phyloP scores from a whole-genome alignment of 441 rosid species.

The Eutrema salsugineum region DNA sequence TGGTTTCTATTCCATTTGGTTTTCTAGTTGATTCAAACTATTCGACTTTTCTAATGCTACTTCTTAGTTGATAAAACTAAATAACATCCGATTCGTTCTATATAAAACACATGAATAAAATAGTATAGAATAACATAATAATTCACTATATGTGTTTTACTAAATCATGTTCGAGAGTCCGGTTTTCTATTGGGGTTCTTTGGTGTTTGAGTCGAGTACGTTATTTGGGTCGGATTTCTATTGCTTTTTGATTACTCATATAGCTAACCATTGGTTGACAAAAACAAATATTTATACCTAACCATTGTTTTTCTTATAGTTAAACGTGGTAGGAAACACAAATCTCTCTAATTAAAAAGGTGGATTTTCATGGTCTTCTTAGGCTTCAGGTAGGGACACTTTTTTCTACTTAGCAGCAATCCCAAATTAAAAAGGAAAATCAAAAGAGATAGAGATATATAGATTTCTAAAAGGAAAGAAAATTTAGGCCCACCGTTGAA shows the following conservation, averaged over 20 bases:
- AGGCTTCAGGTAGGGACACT: conserved; percentile 19
- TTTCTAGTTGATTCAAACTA: no score
- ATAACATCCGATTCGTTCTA: no score
- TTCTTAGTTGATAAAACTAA: no score
- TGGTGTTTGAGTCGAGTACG: background rate
- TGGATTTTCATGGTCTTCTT: background rate
- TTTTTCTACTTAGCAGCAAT: conserved; percentile 26
- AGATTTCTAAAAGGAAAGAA: background rate
- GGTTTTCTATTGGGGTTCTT: background rate
- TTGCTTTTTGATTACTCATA: background rate
- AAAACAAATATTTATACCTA: no score
- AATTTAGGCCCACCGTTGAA: conserved; percentile 26
- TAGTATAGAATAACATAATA: no score
- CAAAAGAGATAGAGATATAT: background rate
- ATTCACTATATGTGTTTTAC: no score
- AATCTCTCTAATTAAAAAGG: background rate
- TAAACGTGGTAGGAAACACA: background rate
- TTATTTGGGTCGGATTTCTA: background rate
- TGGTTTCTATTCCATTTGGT: no score
- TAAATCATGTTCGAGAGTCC: background rate
- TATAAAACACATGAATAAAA: no score
- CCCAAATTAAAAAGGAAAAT: background rate
- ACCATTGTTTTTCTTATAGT: background rate
- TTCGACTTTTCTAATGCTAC: no score
- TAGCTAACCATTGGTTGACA: background rate